Evolutionary conservation across 768 basidiomycete species (phyloP), one percentile per base, ranked within the genome.

Genomic region (Chalciporus pseudorubinellus): DNA sequence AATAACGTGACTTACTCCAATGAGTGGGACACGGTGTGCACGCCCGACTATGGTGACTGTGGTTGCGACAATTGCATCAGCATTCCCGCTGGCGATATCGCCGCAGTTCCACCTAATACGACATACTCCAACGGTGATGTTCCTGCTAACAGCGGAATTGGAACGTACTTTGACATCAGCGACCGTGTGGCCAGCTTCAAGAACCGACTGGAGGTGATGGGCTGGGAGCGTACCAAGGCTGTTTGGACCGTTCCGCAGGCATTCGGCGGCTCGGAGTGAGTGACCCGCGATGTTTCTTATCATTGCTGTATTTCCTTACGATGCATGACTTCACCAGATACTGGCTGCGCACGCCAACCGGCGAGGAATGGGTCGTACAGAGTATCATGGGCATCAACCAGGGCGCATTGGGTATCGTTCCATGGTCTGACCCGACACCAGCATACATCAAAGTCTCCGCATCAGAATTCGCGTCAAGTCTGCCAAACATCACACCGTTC

Each of bases 231-330:
- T 11, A 80, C 76, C 6, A 84, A 87, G 62, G 78, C 84, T 1
- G 76, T 89, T 0, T 91, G 89, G 90, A 82, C 83, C 2, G 89
- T 91, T 1, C 86, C 88, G 0, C 89, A 92, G 66, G 88, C 78
- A 0, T 92, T 92, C 61, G 86, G 87, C 22, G 75, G 74, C 48
- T 6, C 14, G 33, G 43, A 55, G 58, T 63, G 56, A 67, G 72
- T 74, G 14, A 56, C 67, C 58, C 11, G 5, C 49, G 9, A 31
- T 14, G 13, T 24, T 60, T 43, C 4, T 12, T n/a, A 26, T 40
- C 33, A 8, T 24, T 43, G n/a, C 14, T 21, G n/a, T 12, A 31
- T 46, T 10, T 20, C 4, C 18, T 74, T 74, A 74, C 10, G 5
- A 8, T 1, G 3, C 16, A 4, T 7, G 20, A 6, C 16, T 10